These are phyloP conservation scores for Apiosordaria backusii DNA, from an alignment of 495 filamentous ascomycete species.

Conservation along the genomic window DNA sequence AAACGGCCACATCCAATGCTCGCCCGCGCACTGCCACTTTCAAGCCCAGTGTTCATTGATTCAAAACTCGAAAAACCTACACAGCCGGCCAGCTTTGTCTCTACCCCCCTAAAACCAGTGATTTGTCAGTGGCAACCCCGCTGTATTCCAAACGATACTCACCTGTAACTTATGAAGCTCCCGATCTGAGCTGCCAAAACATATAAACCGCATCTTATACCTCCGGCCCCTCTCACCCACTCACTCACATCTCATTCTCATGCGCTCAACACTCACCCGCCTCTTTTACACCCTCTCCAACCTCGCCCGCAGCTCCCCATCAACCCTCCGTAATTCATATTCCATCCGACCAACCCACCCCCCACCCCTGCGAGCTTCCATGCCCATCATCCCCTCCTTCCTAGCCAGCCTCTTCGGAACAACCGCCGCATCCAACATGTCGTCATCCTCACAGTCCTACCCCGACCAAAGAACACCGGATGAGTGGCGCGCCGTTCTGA, in stretches of 20 bases:
- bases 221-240: background rate
- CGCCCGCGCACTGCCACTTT: background rate
- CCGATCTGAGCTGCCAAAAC: background rate
- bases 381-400: constrained; percentile 68
- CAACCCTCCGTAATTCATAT: constrained; percentile 7
- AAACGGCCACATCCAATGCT: background rate
- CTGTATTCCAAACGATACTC: constrained; percentile 3
- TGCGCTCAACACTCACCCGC: constrained; percentile 57
- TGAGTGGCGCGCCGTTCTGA: constrained; percentile 86
- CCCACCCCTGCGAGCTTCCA: constrained; percentile 44
- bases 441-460: constrained; percentile 45
- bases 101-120: background rate
- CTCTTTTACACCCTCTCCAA: constrained; percentile 41
- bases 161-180: background rate
- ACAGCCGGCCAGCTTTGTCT: background rate
- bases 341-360: background rate
- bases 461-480: constrained; percentile 74
- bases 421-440: constrained; percentile 54
- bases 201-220: constrained; percentile 7
- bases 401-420: constrained; percentile 72
- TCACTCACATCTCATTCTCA: constrained; percentile 28
- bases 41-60: constrained; percentile 1
- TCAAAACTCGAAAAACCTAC: no score
- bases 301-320: constrained; percentile 35
- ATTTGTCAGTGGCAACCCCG: constrained; percentile 17